A percentile compares a stretch with the other conserved stretches of the same genome.
Evolutionary conservation across 23 red algal genomes (phyloP).

Genomic region (Gracilaria domingensis): DNA sequence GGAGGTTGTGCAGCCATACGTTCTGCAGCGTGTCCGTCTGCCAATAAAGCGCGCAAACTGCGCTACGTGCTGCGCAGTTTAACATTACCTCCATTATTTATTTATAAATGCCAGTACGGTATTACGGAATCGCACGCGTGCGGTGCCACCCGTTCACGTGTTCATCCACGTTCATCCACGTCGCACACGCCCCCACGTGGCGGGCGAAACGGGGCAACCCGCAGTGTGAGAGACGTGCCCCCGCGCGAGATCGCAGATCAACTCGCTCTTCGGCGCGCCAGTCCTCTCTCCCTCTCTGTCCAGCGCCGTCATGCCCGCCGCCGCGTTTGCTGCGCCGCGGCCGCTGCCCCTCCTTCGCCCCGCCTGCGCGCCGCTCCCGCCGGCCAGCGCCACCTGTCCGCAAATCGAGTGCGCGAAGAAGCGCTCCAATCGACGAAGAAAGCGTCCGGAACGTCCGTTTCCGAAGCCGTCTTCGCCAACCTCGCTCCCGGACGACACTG

Average conservation of each 20-base stretch:
- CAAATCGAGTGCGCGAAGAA: constrained; percentile 6
- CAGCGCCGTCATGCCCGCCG: neutral
- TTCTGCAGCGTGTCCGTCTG: too few species aligned
- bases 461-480: neutral
- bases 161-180: neutral
- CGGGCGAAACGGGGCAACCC: too few species aligned
- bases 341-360: neutral
- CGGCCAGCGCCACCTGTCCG: neutral
- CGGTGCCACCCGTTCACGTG: too few species aligned
- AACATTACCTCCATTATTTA: neutral
- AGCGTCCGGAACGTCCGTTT: neutral
- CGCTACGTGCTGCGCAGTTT: too few species aligned
- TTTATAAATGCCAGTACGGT: neutral
- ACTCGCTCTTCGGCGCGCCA: too few species aligned
- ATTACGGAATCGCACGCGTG: neutral
- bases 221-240: too few species aligned
- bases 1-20: constrained; percentile 13
- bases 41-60: too few species aligned
- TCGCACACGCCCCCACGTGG: neutral
- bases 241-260: too few species aligned
- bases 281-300: too few species aligned
- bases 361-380: neutral
- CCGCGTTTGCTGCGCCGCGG: neutral
- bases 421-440: constrained; percentile 13
- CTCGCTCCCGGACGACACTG: too few species aligned